Conservation (phyloP, 2,329 filamentous ascomycete species). For the Macrophomina phaseolina region DNA sequence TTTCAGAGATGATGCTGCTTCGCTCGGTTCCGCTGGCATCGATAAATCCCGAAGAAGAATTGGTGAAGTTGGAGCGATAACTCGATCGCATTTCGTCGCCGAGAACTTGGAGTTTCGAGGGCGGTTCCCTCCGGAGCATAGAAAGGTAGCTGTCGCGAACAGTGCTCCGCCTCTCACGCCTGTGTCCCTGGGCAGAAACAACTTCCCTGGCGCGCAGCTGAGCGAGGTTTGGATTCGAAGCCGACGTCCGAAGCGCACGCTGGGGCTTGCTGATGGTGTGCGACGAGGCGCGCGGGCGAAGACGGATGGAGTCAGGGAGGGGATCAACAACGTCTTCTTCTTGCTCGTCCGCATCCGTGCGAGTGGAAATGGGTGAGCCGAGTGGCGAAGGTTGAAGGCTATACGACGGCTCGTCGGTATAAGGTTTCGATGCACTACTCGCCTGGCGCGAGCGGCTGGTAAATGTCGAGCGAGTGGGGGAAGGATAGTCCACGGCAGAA, state of each 20-base stretch:
- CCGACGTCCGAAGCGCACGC: constrained; percentile 37
- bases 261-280: constrained; percentile 29
- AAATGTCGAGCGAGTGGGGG: constrained; percentile 36
- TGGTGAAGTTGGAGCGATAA: constrained; percentile 65
- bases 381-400: constrained; percentile 26
- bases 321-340: constrained; percentile 19
- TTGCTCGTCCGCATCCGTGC: constrained; percentile 22
- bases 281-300: constrained; percentile 35
- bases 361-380: constrained; percentile 20
- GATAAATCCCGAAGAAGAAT: constrained; percentile 61
- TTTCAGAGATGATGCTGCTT: constrained; percentile 80
- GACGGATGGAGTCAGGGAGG: constrained; percentile 6
- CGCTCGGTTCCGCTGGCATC: constrained; percentile 73
- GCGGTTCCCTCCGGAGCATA: constrained; percentile 43
- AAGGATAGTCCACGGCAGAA: constrained; percentile 29
- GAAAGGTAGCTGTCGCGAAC: constrained; percentile 37
- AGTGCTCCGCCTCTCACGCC: constrained; percentile 38
- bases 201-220: constrained; percentile 36
- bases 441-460: constrained; percentile 34
- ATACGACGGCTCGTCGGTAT: constrained; percentile 24
- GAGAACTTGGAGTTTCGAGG: constrained; percentile 38
- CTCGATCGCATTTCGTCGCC: constrained; percentile 59
- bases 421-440: constrained; percentile 19
- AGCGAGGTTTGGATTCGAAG: constrained; percentile 46
- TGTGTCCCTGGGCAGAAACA: constrained; percentile 38